Evolutionary conservation across 805 yeast genomes (phyloP), one percentile per base, ranked within the genome.

Genomic region (Sugiyamaella mastotermitis): DNA sequence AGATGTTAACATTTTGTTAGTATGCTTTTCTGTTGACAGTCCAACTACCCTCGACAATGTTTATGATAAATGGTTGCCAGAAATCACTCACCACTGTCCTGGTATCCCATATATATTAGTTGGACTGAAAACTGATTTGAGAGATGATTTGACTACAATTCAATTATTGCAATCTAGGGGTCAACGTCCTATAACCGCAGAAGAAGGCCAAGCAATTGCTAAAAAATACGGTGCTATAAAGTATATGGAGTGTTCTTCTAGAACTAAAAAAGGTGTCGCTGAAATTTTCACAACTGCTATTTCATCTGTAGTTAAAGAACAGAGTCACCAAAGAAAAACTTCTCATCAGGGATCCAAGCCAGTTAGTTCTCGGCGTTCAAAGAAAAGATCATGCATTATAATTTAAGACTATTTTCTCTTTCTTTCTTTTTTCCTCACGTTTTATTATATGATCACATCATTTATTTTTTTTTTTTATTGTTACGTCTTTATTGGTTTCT

Each of bases 61-160:
- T 9, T 71, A 69, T 43, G 94, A 85, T 46, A 74, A 72, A 43
- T 88, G 97, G 97, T 74, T 74, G 28, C 95, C 95, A 1, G 97
- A 88, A 56, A 82, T 84, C 1, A 64, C 69, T 42, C 87, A 83
- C 53, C 85, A 81, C 56, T 85, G 95, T 55, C 87, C 88, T 2
- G 81, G 76, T 2, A 71, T 79, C 2, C 94, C 95, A 1, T 71
- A 80, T 13, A 57, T 86, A 19, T 62, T 90, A 24, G 86, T 85
- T n/a, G 96, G 95, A 1, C 71, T 90, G 23, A 86, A 88, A 53
- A 60, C 77, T 3, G 97, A 88, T 58, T 62, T 82, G 41, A 55
- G 64, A 31, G 19, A 46, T 9, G 55, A 53, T 33, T 35, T 45
- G 14, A 35, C 48, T 3, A 47, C 49, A 13, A 32, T 46, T 5